Conservation (phyloP, 1,284 basidiomycete species). For the Bondarzewia mesenterica region DNA sequence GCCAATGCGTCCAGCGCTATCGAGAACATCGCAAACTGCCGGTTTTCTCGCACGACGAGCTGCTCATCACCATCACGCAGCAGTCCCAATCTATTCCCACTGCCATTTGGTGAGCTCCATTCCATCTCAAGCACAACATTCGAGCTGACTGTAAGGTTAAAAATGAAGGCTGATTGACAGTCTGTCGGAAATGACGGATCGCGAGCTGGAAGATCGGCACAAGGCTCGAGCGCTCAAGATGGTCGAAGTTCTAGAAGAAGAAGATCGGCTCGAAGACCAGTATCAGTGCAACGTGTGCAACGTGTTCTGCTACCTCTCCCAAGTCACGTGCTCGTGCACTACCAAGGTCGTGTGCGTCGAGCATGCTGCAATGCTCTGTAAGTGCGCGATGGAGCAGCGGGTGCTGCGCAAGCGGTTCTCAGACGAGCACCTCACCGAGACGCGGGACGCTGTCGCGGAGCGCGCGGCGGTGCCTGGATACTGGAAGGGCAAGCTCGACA, state of each 20-base stretch:
- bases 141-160: not conserved
- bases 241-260: constrained; percentile 65
- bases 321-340: constrained; percentile 78
- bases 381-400: constrained; percentile 51
- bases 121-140: not conserved
- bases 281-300: constrained; percentile 96
- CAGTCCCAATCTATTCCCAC: constrained; percentile 92
- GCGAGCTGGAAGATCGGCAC: constrained; percentile 69
- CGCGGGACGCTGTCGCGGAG: constrained; percentile 55
- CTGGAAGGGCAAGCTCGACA: constrained; percentile 71
- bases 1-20: constrained; percentile 85
- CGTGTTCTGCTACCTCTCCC: constrained; percentile 91
- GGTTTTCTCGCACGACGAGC: constrained; percentile 97
- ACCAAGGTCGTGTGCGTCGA: constrained; percentile 81
- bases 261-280: constrained; percentile 85
- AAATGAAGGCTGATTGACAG: constrained; percentile 68
- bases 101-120: constrained; percentile 71
- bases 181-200: constrained; percentile 82
- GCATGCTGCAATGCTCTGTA: constrained; percentile 76
- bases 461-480: constrained; percentile 67
- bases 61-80: constrained; percentile 91
- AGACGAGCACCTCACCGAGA: constrained; percentile 73
- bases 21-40: constrained; percentile 86
- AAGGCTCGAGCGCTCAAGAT: constrained; percentile 51
- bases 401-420: constrained; percentile 76